Percentiles rank a stretch among this genome's conserved stretches.
Conservation (phyloP, 2,329 filamentous ascomycete genomes). For the Magnaporthiopsis poae region DNA sequence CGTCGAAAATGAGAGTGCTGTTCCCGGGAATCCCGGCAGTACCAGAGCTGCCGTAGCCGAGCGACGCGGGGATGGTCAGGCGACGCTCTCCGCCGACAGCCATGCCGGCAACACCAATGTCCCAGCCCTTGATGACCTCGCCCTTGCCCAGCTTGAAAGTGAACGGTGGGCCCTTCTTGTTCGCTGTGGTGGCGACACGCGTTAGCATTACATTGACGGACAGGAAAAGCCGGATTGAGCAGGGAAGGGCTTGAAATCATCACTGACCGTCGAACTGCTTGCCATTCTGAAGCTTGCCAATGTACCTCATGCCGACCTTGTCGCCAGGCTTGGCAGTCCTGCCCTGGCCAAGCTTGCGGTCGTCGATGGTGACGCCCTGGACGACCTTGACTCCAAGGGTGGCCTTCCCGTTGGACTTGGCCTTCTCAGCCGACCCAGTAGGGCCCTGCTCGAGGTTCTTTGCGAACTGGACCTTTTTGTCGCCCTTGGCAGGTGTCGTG, state of each 20-base stretch:
- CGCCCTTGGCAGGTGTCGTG: conserved; percentile 38
- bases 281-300: conserved; percentile 88
- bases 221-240: background rate
- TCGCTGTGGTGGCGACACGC: conserved; percentile 46
- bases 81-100: conserved; percentile 85
- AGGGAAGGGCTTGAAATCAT: no score
- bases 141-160: conserved; percentile 87
- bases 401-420: conserved; percentile 33
- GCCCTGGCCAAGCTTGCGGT: conserved; percentile 84
- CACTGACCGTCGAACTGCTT: conserved; percentile 86
- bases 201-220: background rate
- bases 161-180: conserved; percentile 99
- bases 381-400: conserved; percentile 65
- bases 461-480: conserved; percentile 97
- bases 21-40: conserved; percentile 81
- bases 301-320: conserved; percentile 89
- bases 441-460: conserved; percentile 98
- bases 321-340: conserved; percentile 81
- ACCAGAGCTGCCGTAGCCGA: conserved; percentile 80
- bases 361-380: conserved; percentile 83
- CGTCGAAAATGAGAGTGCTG: conserved; percentile 84
- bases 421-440: conserved; percentile 54
- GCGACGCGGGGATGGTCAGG: conserved; percentile 74
- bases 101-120: conserved; percentile 89
- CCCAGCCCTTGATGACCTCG: conserved; percentile 98